Percentiles rank a stretch among this genome's conserved stretches.
These are phyloP conservation scores for Magnusiomyces suaveolens DNA, from an alignment of 1,139 yeast species.

Conservation along the genomic window DNA sequence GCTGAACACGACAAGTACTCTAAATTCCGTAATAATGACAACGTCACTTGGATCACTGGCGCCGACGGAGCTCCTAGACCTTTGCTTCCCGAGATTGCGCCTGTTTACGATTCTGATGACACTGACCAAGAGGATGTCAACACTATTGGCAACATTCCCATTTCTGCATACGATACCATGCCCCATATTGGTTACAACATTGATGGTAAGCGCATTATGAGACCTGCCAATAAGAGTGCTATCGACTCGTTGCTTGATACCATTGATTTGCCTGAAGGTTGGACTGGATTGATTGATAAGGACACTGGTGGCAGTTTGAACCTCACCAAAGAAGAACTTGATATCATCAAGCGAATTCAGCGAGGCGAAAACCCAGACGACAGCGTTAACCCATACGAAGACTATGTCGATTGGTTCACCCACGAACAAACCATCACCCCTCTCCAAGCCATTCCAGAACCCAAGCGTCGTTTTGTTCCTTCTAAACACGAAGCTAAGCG, in stretches of 20 bases:
- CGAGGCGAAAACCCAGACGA: conserved; percentile 78
- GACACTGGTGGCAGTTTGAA: conserved; percentile 83
- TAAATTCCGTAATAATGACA: not conserved
- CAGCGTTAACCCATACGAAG: conserved; percentile 77
- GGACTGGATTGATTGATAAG: conserved; percentile 94
- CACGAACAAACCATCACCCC: conserved; percentile 84
- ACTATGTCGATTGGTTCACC: conserved; percentile 92
- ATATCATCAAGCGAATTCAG: conserved; percentile 77
- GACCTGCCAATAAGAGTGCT: conserved; percentile 96
- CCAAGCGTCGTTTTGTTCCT: conserved; percentile 92
- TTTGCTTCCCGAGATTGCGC: conserved; percentile 81
- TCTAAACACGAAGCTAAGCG: conserved; percentile 94
- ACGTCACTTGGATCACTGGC: conserved; percentile 28
- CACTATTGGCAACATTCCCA: conserved; percentile 87
- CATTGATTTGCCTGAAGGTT: conserved; percentile 92
- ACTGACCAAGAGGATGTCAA: conserved; percentile 76
- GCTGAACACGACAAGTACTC: conserved; percentile 18
- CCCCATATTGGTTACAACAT: conserved; percentile 97
- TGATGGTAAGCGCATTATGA: conserved; percentile 95
- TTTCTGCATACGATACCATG: conserved; percentile 90
- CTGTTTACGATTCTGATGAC: conserved; percentile 88
- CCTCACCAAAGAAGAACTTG: conserved; percentile 80
- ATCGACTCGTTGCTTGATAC: conserved; percentile 78
- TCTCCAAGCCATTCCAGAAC: conserved; percentile 86
- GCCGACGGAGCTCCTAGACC: conserved; percentile 76